phyloP scores from a whole-genome alignment of 2,329 filamentous ascomycete genomes.

The Rhinocladiella mackenziei region DNA sequence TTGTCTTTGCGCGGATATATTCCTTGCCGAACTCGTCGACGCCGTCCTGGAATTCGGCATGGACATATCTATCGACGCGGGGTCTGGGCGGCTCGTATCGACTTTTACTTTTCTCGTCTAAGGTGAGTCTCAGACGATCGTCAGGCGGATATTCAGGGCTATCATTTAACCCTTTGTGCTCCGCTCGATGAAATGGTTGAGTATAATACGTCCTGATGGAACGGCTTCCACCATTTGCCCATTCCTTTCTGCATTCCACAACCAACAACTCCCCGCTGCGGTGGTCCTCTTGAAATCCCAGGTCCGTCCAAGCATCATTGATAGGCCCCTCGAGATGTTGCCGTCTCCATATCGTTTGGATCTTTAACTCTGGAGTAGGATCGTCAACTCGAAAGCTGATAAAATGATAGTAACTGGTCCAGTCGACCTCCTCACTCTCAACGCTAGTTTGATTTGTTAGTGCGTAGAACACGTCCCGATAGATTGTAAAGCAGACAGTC shows the following conservation, averaged over 20 bases:
- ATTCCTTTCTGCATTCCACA: slow-evolving; percentile 67
- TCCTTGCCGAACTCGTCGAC: slow-evolving; percentile 33
- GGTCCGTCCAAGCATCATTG: slow-evolving; percentile 68
- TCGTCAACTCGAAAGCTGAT: slow-evolving; percentile 56
- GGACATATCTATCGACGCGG: slow-evolving; percentile 39
- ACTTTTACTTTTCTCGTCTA: slow-evolving; percentile 22
- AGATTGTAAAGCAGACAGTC: slow-evolving; percentile 68
- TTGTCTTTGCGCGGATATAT: slow-evolving; percentile 44
- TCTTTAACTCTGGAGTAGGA: slow-evolving; percentile 36
- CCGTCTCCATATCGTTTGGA: slow-evolving; percentile 17
- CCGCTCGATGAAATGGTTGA: slow-evolving; percentile 36
- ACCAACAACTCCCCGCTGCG: slow-evolving; percentile 56
- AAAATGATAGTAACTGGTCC: slow-evolving; percentile 67
- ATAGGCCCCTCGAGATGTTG: slow-evolving; percentile 40
- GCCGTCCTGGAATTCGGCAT: slow-evolving; percentile 37
- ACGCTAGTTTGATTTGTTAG: slow-evolving; percentile 63
- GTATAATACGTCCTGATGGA: slow-evolving; percentile 65
- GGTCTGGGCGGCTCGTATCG: slow-evolving; percentile 37
- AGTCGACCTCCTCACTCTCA: slow-evolving; percentile 61
- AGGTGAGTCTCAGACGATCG: slow-evolving; percentile 20
- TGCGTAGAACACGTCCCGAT: slow-evolving; percentile 63
- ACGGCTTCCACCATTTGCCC: slow-evolving; percentile 54
- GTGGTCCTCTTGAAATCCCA: slow-evolving; percentile 61
- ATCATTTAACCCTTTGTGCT: slow-evolving; percentile 24
- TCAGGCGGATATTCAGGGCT: slow-evolving; percentile 13